Evolutionary conservation across 2,329 filamentous ascomycete species (phyloP), one percentile per base, ranked within the genome.

Genomic region (Monascus ruber): DNA sequence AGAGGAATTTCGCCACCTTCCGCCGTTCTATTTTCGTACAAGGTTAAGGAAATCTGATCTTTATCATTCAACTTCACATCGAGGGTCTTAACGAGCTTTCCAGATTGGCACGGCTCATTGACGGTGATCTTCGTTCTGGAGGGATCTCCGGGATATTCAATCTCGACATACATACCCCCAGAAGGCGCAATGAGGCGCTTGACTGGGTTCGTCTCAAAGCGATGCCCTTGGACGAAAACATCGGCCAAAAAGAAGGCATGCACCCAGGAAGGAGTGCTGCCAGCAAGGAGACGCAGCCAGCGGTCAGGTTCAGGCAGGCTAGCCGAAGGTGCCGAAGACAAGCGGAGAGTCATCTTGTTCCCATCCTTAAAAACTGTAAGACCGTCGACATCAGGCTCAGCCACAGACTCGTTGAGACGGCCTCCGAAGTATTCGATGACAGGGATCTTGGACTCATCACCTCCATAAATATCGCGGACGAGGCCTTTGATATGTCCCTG

Each of bases 191-290:
- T 89, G 43, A 98, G 87, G 41, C 89, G 81, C 59, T 81, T 83
- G 68, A 95, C 83, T 0, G 91, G 93, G 66, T 98, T 98, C 42
- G 86, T 94, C 69, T 96, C 86, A 70, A 94, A 96, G 58, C 93
- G 87, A 62, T 94, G 83, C 10, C 88, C 91, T 64, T 98, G 91
- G 4, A 95, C 85, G 48, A 95, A 81, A 26, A 95, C 83, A 50
- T 98, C 89, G 0, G 88, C 83, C 43, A 86, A 85, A 65, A 98
- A 89, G 43, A 98, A 78, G 26, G 91, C 91, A 58, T 95, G 86
- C 42, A 89, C 79, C 91, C 91, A 98, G 36, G 85, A 95, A 56
- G 88, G 85, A 43, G 74, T 79, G 36, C 79, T 76, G 11, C 91
- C 91, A 32, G 89, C 91, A 38, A 98, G 74, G 10, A 96, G 77